phyloP scores from a whole-genome alignment of 257 asterid genomes.

The Solanum bulbocastanum region DNA sequence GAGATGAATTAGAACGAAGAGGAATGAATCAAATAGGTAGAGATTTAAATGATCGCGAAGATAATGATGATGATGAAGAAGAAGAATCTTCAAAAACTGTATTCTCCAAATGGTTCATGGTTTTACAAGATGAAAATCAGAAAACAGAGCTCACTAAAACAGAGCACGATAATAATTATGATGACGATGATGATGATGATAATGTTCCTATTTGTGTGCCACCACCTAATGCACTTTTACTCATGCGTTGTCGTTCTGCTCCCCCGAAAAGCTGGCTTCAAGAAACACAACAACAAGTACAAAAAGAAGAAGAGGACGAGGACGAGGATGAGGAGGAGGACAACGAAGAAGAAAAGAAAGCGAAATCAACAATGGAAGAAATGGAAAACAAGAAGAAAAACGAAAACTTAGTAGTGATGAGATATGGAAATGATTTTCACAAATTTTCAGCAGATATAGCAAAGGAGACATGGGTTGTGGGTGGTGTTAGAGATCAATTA shows the following conservation, averaged over 20 bases:
- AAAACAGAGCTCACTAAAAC: not conserved
- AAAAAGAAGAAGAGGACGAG: not conserved
- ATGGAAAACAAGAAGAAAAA: constrained; percentile 13
- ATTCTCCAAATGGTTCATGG: constrained; percentile 84
- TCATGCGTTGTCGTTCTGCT: constrained; percentile 88
- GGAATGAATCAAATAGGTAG: not conserved
- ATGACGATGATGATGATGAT: not conserved
- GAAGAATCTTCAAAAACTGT: constrained; percentile 32
- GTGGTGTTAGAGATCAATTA: constrained; percentile 47
- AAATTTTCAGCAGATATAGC: constrained; percentile 47
- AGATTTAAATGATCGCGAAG: constrained; percentile 1
- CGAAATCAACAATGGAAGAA: not conserved
- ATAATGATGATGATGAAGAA: constrained; percentile 17
- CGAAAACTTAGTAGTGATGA: constrained; percentile 34
- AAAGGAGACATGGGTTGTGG: constrained; percentile 64
- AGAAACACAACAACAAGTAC: constrained; percentile 20
- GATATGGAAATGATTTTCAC: constrained; percentile 39
- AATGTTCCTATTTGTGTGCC: constrained; percentile 16
- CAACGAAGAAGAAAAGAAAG: not conserved
- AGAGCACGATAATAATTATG: not conserved
- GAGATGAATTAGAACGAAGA: not conserved
- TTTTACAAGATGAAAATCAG: constrained; percentile 43
- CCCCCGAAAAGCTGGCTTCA: constrained; percentile 74
- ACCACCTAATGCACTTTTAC: constrained; percentile 63
- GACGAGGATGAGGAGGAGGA: not conserved